Evolutionary conservation across 2,329 filamentous ascomycete genomes (phyloP).

Genomic region (Arthrobotrys musiformis): DNA sequence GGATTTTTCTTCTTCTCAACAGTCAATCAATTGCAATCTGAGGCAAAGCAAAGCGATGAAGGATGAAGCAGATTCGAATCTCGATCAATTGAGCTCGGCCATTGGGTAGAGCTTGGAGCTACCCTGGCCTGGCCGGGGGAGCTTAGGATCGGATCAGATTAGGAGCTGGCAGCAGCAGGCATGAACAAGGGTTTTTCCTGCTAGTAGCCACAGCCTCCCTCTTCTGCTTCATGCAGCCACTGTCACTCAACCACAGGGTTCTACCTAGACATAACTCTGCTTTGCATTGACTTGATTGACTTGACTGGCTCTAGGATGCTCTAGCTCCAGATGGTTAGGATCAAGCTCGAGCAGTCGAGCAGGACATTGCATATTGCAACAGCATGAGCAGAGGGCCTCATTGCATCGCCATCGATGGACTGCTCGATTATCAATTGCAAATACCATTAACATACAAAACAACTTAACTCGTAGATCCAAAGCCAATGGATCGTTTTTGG

Average conservation of each 20-base stretch:
- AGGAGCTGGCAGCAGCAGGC: conserved; percentile 23
- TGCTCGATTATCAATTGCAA: conserved; percentile 5
- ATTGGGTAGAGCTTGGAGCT: conserved; percentile 1
- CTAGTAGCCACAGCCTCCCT: conserved; percentile 16
- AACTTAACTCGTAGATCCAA: neutral
- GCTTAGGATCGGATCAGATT: conserved; percentile 24
- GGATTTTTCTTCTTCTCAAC: neutral
- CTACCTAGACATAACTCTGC: conserved; percentile 5
- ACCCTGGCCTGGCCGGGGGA: neutral
- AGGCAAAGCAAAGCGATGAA: neutral
- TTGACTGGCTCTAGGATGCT: conserved; percentile 14
- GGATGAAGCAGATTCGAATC: neutral
- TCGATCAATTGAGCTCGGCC: neutral
- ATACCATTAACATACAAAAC: neutral
- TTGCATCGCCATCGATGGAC: conserved; percentile 13
- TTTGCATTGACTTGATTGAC: neutral
- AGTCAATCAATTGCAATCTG: neutral
- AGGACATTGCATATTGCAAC: conserved; percentile 7
- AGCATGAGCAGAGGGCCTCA: neutral
- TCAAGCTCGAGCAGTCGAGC: neutral
- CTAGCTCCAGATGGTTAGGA: neutral
- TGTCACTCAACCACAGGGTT: conserved; percentile 23
- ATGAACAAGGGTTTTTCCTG: conserved; percentile 7
- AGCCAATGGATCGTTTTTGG: neutral
- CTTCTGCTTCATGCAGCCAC: conserved; percentile 23